Evolutionary conservation across 495 filamentous ascomycete genomes (phyloP), one percentile per base, ranked within the genome.

Genomic region (Lophiotrema nucula): DNA sequence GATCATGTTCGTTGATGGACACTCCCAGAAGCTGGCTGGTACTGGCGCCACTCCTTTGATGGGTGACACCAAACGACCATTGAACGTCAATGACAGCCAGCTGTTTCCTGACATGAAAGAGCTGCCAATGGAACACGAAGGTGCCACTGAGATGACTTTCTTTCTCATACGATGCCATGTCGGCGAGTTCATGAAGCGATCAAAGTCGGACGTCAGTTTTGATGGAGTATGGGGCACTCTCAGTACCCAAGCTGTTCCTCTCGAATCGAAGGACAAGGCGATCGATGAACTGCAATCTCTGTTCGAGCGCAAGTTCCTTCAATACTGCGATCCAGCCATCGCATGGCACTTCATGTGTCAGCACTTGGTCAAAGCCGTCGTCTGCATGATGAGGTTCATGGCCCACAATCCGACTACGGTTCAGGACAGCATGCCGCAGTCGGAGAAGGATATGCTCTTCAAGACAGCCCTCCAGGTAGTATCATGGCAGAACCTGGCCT

Each of bases 131-230:
- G 77, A 81, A 24, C 76, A 78, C 12, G 72, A 78, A 3, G 82
- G 83, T 3, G 73, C 83, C 0, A 86, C 85, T 3, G 85, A 88
- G 47, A 87, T 87, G 85, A 79, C 83, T 22, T 86, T 86, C 61
- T 81, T 79, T 59, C 69, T 84, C n/a, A 69, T 86, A 21, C 75
- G 77, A 37, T 76, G 73, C 69, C 74, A 78, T 43, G 71, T 81
- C 21, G 75, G 76, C 22, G 66, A 75, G 37, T 75, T 80, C 23
- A 62, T 83, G 24, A 69, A 76, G 13, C 44, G 46, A 2, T 33
- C 45, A 8, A 35, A 35, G 15, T 2, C 56, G 33, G 16, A 62
- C 54, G 39, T 6, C 6, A 58, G 38, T 24, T 69, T 72, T 25
- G 66, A 72, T 52, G 72, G 69, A 1, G 41, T 64, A 3, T 76